Base-by-base conservation (phyloP, 495 filamentous ascomycete species). In the Lichenothelia convexa region DNA sequence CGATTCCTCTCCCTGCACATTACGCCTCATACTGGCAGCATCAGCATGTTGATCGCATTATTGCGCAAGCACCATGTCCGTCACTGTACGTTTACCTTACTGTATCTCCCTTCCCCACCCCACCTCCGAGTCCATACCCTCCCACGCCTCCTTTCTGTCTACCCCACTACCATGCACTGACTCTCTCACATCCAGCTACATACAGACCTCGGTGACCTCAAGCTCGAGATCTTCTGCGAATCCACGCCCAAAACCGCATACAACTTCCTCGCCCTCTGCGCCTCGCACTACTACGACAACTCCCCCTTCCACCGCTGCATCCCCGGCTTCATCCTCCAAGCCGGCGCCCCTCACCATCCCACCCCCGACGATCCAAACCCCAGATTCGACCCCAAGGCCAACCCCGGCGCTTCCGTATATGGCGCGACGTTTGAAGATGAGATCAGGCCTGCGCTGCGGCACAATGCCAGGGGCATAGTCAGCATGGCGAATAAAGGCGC, bases 181-280 rank as follows among this genome's bases (percentile, higher is more conserved):
- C 41, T 44, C 31, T 21, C 17, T 16, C 17, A 11, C 20, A 1
- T 15, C 39, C 71, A 89, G 56, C 69, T 97, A 8, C 84, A 93
- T 61, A 97, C 89, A 29, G 79, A 74, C 13, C 68, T 77, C 36
- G 89, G 89, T 45, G 79, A 87, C 57, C 68, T 97, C 50, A 97
- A 95, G 59, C 72, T 95, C 54, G 89, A 97, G 54, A 62, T 97
- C 37, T 95, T 94, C 61, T 94, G 87, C 61, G 83, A 93, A 61
- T 73, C 76, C 47, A 81, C 91, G 19, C 89, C 89, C 34, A 77
- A 91, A 56, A 93, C 91, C 2, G 74, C 81, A 38, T 50, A 92
- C 78, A 97, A 95, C 62, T 97, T 97, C 61, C 73, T 97, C 42
- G 89, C 87, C 31, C 78, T 97, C 29, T 92, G 83, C 65, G 89